phyloP scores from a whole-genome alignment of 768 basidiomycete species.

The Amanita thiersii region DNA sequence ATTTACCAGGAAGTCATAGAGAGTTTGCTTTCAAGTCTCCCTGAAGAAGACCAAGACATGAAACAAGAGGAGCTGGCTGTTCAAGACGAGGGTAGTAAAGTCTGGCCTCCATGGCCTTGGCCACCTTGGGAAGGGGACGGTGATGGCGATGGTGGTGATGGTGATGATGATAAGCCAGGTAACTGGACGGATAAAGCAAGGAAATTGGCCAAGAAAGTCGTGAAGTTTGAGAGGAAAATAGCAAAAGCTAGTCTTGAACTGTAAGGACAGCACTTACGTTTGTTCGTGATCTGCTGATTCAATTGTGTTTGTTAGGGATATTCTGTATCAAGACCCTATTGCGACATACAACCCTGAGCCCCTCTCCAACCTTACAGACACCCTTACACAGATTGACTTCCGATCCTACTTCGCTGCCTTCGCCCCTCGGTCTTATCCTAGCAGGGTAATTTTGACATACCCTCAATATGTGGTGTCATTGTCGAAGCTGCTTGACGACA shows the following conservation, averaged over 20 bases:
- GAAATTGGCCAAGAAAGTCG: conserved; percentile 60
- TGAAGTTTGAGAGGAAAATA: conserved; percentile 71
- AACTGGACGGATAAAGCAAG: conserved; percentile 49
- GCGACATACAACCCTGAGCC: conserved; percentile 83
- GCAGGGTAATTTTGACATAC: conserved; percentile 73
- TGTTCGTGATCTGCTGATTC: background rate
- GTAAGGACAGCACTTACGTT: conserved; percentile 28
- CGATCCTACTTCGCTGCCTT: conserved; percentile 82
- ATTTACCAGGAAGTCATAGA: conserved; percentile 65
- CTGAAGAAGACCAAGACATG: conserved; percentile 35
- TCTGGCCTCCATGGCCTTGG: conserved; percentile 82
- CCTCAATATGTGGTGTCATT: conserved; percentile 69
- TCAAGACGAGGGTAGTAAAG: conserved; percentile 30
- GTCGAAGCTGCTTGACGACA: conserved; percentile 57
- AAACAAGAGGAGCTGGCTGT: conserved; percentile 14
- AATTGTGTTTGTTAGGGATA: conserved; percentile 34
- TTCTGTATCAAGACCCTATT: conserved; percentile 71
- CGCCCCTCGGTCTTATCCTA: conserved; percentile 68
- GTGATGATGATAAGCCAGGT: conserved; percentile 32
- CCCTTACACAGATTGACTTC: conserved; percentile 74
- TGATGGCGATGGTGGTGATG: conserved; percentile 35
- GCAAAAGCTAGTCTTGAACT: conserved; percentile 76
- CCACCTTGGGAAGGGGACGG: conserved; percentile 75
- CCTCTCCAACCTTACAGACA: conserved; percentile 57
- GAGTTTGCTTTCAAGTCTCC: conserved; percentile 53